A percentile compares a stretch with the other conserved stretches of the same genome.
phyloP scores from a whole-genome alignment of 78 protist species.

The Creolimax fragrantissima region DNA sequence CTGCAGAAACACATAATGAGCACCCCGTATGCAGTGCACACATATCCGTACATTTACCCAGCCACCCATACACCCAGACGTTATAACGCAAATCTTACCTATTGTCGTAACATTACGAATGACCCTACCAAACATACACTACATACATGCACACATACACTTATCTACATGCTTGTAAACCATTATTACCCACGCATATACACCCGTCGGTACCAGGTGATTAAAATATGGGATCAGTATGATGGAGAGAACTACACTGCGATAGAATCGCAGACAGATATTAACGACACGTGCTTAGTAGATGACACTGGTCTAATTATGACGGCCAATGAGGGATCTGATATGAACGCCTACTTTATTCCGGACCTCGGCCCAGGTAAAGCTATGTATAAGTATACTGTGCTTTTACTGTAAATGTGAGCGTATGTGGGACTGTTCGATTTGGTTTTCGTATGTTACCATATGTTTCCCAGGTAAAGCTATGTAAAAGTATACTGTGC shows the following conservation, averaged over 20 bases:
- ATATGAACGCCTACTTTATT: constrained; percentile 69
- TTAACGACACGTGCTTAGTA: constrained; percentile 37
- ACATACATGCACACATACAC: background rate
- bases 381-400: background rate
- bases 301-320: constrained; percentile 69
- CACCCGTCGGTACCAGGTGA: too few species aligned
- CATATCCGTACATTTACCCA: too few species aligned
- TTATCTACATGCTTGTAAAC: constrained; percentile 45
- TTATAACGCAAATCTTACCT: too few species aligned
- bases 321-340: constrained; percentile 63
- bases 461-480: constrained; percentile 32
- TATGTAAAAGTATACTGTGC: background rate
- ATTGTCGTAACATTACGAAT: too few species aligned
- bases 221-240: constrained; percentile 64
- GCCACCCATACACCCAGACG: too few species aligned
- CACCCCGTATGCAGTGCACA: too few species aligned
- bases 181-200: too few species aligned
- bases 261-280: constrained; percentile 56
- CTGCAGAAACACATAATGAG: too few species aligned
- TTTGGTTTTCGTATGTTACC: too few species aligned
- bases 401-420: too few species aligned
- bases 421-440: background rate
- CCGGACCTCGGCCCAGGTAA: constrained; percentile 82
- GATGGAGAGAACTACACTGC: constrained; percentile 33
- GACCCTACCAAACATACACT: background rate